Evolutionary conservation across 2,329 filamentous ascomycete genomes (phyloP).

Genomic region (Trichoderma hamatum): DNA sequence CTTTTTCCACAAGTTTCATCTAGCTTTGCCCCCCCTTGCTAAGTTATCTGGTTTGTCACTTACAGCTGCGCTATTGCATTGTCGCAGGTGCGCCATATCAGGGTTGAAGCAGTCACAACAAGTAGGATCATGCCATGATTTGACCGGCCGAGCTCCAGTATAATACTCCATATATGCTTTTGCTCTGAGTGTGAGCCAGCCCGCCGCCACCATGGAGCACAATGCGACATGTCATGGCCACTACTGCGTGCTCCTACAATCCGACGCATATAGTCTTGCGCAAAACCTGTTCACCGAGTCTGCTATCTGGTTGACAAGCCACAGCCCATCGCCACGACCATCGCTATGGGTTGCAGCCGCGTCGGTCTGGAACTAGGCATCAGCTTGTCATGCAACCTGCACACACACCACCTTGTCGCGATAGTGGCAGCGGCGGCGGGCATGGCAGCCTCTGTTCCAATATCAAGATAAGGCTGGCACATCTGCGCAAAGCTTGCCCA

Average conservation of each 20-base stretch:
- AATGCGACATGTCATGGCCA: not conserved
- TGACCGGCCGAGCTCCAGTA: not conserved
- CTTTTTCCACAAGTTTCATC: not conserved
- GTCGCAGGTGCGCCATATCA: not conserved
- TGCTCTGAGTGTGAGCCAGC: not conserved
- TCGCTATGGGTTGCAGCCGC: not conserved
- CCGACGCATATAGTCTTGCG: not conserved
- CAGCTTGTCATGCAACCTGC: not conserved
- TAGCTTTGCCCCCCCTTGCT: not conserved
- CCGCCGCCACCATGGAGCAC: not conserved
- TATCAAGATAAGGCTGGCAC: slow-evolving; percentile 26
- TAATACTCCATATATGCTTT: not conserved
- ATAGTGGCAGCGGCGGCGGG: not conserved
- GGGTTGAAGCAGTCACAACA: not conserved
- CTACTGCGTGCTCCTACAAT: not conserved
- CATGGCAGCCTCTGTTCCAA: not conserved
- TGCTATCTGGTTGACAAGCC: not conserved
- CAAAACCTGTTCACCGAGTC: not conserved
- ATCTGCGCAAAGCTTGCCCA: slow-evolving; percentile 20
- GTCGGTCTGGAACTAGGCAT: slow-evolving; percentile 19
- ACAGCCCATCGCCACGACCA: not conserved
- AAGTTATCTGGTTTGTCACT: not conserved
- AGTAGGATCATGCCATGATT: not conserved
- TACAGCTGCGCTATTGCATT: not conserved
- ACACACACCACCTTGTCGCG: slow-evolving; percentile 2